Evolutionary conservation across 805 yeast genomes (phyloP), one percentile per base, ranked within the genome.

Genomic region (Nakazawaea ernobii): DNA sequence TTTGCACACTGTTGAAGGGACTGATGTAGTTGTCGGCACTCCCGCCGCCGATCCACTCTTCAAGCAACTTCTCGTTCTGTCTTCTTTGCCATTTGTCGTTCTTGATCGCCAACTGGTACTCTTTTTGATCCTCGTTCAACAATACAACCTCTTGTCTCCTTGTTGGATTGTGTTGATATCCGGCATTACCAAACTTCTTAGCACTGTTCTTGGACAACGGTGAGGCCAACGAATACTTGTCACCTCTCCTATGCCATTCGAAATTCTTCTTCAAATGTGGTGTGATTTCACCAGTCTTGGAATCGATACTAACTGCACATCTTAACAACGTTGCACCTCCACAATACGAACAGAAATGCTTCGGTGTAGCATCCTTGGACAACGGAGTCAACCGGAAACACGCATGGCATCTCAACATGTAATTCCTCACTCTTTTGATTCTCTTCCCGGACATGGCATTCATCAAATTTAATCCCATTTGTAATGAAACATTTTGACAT

Each of bases 351-450:
- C 99, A 94, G 70, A 94, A 94, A 65, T 90, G 97, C 57, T 79
- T 79, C 40, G 91, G 80, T 37, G 74, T 76, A 2, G 91, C 91
- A 53, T 79, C 75, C 57, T 82, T 85, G 27, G 92, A 87, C 48
- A 88, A 73, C 7, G 96, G 91, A 11, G 83, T 69, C 62, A 94
- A 71, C 49, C 77, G 72, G 78, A 94, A 94, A 69, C 99, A 94
- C 0, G 97, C 99, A 65, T 94, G 97, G 65, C 99, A 94, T 66
- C 99, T 75, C 60, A 87, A 76, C 97, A 92, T 92, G 63, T 88
- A 91, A 69, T 85, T 88, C 62, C 95, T 77, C 32, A 94, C 85
- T 62, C 87, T 79, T 55, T 80, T 84, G 66, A 94, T 91, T 57
- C 84, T 89, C 53, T 82, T 70, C 17, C 99, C 99, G 1, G 91